Conservation (phyloP, 306 rosid genomes). For the Acacia melanoxylon region DNA sequence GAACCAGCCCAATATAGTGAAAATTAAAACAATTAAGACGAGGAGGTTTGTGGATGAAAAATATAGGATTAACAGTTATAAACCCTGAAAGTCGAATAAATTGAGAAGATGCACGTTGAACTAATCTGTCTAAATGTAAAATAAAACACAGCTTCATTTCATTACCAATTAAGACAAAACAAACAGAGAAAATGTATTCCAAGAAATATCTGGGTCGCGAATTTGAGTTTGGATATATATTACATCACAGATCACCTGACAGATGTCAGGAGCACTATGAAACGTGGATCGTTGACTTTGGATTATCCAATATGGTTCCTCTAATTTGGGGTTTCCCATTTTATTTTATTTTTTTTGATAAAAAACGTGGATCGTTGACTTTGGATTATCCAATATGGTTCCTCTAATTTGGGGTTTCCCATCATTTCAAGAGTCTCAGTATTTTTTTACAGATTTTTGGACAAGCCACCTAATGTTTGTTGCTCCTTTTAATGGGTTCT, state of each 20-base stretch:
- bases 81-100: background rate
- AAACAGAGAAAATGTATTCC: background rate
- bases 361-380: constrained; percentile 29
- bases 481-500: constrained; percentile 25
- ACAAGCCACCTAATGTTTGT: constrained; percentile 31
- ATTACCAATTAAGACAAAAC: background rate
- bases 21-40: background rate
- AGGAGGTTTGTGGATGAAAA: too few relatives aligned
- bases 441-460: constrained; percentile 15
- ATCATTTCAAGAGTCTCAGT: constrained; percentile 3
- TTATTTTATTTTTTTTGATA: too few relatives aligned
- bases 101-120: background rate
- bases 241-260: background rate
- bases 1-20: background rate
- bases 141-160: background rate
- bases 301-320: constrained; percentile 9
- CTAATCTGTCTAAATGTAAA: background rate
- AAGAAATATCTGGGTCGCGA: background rate
- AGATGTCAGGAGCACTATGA: background rate
- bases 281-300: constrained; percentile 28
- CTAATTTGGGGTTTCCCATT: constrained; percentile 28
- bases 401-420: constrained; percentile 24
- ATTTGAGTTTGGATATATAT: background rate
- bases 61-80: background rate
- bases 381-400: constrained; percentile 13